Evolutionary conservation across 208 protist genomes (phyloP).

Genomic region (Leishmania gerbilli): DNA sequence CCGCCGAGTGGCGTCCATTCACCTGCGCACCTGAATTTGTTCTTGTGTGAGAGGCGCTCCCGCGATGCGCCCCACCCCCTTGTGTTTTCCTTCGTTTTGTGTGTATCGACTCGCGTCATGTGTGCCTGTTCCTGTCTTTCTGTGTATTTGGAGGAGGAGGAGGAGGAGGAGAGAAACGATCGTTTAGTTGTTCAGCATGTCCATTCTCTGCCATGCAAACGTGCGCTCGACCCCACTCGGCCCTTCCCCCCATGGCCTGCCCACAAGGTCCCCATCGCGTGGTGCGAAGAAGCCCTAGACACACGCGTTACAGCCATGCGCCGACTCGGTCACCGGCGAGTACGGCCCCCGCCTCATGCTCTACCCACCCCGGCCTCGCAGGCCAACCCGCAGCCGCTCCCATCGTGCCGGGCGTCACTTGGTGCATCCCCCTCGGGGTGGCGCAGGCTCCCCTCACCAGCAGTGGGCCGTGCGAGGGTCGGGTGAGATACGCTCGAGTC

Average conservation of each 20-base stretch:
- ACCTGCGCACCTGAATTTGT: not conserved
- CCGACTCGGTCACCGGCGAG: not conserved
- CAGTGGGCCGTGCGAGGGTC: not conserved
- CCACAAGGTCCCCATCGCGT: not conserved
- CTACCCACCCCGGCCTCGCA: not conserved
- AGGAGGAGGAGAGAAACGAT: not conserved
- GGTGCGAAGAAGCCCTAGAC: not conserved
- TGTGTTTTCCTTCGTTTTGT: not conserved
- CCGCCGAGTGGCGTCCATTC: not conserved
- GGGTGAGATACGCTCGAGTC: not conserved
- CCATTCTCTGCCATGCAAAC: not conserved
- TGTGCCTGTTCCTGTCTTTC: not conserved
- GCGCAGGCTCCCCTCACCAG: not conserved
- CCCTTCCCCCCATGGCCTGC: not conserved
- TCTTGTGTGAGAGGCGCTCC: not conserved
- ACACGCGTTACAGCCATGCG: not conserved
- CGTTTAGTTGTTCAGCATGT: not conserved
- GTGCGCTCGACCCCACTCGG: not conserved
- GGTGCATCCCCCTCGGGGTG: not conserved
- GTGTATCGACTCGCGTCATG: not conserved
- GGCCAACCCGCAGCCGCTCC: not conserved
- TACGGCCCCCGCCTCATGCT: not conserved
- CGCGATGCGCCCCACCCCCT: not conserved
- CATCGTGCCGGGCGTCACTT: not conserved
- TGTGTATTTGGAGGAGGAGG: not conserved